Base-by-base conservation (phyloP, 176 grass and related monocot genomes). In the Aegilops bicornis region DNA sequence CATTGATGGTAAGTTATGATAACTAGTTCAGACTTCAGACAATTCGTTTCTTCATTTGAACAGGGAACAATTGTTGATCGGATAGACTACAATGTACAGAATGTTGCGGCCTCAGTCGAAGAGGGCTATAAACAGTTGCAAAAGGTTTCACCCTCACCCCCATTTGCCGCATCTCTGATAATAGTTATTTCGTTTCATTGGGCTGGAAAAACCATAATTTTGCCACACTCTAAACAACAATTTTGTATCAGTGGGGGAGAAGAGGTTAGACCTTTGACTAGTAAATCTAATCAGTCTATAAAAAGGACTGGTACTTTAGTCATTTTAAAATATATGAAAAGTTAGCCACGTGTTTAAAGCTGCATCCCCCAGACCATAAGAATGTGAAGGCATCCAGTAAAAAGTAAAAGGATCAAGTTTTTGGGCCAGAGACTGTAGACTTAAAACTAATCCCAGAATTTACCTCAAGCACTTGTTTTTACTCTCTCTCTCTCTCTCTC, bases 1-100 rank as follows among this genome's bases (percentile, higher is more conserved):
- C 76, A 35, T 82, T 78, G 64, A 8, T 64, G 56, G 77, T 65
- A 62, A 17, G 72, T 76, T 29, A 69, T 56, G 37, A 50, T 73
- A 30, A 80, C 15, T 80, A 67, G 81, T 76, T 68, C 48, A 58
- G 5, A 50, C 37, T 88, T 81, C 13, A 65, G 31, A 83, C 36
- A 81, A 19, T 73, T 81, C 22, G 48, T 79, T 77, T 69, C 30
- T 81, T 80, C 59, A 23, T 87, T 71, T 69, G 43, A 88, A 75
- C 82, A 99, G 97, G 94, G 94, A 82, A 98, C 97, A 37, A 98
- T 99, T 66, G 61, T 99, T 77, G 97, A 99, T 77, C 90, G 90
- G 73, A 99, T 94, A 86, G 94, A 99, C 42, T 92, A 94, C 80
- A 99, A 99, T 63, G 81, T 98, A 88, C 96, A 98, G 82, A 92